A percentile compares a stretch with the other conserved stretches of the same genome.
Evolutionary conservation across 1,284 basidiomycete genomes (phyloP).

Genomic region (Apiotrichum sp.): DNA sequence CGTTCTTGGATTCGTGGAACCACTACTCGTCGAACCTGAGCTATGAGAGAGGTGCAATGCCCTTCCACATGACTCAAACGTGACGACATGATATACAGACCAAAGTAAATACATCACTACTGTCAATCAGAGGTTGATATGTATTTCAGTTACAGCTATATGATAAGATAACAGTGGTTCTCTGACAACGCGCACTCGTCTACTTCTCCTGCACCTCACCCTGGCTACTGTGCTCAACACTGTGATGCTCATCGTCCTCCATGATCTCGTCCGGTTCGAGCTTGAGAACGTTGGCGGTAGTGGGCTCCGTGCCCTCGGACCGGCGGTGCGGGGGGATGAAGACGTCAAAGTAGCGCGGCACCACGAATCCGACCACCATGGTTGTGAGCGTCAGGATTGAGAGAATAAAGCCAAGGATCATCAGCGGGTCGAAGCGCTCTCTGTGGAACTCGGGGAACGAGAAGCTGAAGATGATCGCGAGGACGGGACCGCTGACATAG

Average conservation of each 20-base stretch:
- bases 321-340: conserved; percentile 16
- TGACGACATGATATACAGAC: too few relatives aligned
- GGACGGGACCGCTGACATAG: conserved; percentile 22
- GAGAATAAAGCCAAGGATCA: conserved; percentile 23
- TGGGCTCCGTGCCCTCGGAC: conserved; percentile 19
- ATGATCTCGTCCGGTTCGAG: conserved; percentile 4
- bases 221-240: too few relatives aligned
- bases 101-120: too few relatives aligned
- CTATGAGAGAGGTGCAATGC: too few relatives aligned
- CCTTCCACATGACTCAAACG: too few relatives aligned
- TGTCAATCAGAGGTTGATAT: too few relatives aligned
- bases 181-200: too few relatives aligned
- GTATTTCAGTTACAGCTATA: too few relatives aligned
- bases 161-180: too few relatives aligned
- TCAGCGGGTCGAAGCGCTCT: conserved; percentile 23
- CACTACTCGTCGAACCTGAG: too few relatives aligned
- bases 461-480: conserved; percentile 23
- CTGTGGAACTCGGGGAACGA: conserved; percentile 24
- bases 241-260: not conserved
- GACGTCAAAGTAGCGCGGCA: conserved; percentile 18
- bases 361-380: conserved; percentile 18
- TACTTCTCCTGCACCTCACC: too few relatives aligned
- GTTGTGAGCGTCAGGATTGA: conserved; percentile 12
- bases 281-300: conserved; percentile 15
- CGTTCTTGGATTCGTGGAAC: too few relatives aligned